Conservation (phyloP, 2,329 filamentous ascomycete species). For the Verticillium albo-atrum region DNA sequence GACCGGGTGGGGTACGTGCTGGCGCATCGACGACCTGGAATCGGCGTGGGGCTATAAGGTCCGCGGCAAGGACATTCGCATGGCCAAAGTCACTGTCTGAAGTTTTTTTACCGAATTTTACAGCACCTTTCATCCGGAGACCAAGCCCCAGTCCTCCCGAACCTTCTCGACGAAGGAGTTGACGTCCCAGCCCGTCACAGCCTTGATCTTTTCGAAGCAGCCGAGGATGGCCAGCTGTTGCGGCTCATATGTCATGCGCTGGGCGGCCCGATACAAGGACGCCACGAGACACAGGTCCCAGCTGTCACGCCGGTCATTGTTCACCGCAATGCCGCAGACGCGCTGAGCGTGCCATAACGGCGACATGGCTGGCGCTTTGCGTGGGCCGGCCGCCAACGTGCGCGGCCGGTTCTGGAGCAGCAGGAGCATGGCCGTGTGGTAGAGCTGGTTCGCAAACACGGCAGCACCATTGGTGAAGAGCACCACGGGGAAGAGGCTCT, state of each 20-base stretch:
- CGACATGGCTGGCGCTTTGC: constrained; percentile 29
- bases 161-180: constrained; percentile 17
- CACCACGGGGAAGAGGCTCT: constrained; percentile 26
- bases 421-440: constrained; percentile 50
- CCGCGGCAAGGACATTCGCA: background rate
- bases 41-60: constrained; percentile 32
- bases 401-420: constrained; percentile 47
- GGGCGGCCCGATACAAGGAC: constrained; percentile 38
- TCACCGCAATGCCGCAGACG: constrained; percentile 43
- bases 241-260: constrained; percentile 40
- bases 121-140: background rate
- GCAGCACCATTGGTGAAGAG: constrained; percentile 33
- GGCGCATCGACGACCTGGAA: constrained; percentile 49
- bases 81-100: background rate
- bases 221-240: constrained; percentile 38
- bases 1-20: constrained; percentile 49
- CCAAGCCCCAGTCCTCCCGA: constrained; percentile 18
- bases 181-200: constrained; percentile 37
- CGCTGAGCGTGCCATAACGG: constrained; percentile 43
- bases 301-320: constrained; percentile 36
- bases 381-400: constrained; percentile 26
- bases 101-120: background rate
- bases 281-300: constrained; percentile 46
- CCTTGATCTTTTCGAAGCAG: constrained; percentile 30
- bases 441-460: constrained; percentile 49